Evolutionary conservation across 441 rosid species (phyloP), one percentile per base, ranked within the genome.

Genomic region (Adansonia grandidieri): DNA sequence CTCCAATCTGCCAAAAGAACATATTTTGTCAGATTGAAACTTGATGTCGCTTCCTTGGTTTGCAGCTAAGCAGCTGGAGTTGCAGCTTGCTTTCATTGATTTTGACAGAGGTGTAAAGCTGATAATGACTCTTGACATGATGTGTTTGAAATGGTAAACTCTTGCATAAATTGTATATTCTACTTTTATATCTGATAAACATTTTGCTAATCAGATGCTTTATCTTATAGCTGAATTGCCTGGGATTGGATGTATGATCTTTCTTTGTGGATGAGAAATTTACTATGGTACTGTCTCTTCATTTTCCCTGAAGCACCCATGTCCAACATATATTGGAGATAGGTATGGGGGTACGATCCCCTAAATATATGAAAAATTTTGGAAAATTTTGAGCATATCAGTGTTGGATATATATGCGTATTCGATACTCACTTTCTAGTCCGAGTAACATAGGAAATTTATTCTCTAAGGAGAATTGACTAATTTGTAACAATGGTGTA

Each of bases 141-240:
- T 91, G 20, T 92, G 91, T 83, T 87, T 97, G 90, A 88, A 81
- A 9, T 70, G 89, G 99, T 97, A 93, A 87, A 82, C 50, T 74
- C 73, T 81, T 75, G 17, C 72, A 24, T 24, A 42, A 65, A n/a
- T 75, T 77, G 70, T 42, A 56, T 73, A 17, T 28, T 75, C 50
- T 78, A 53, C 11, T 64, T 47, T 3, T 17, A 28, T 28, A n/a
- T 10, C 63, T 77, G 17, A 57, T 75, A 22, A 74, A 47, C 56
- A 76, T 74, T 74, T 28, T 79, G 48, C 45, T 58, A 74, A 63
- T 75, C 72, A 53, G 60, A 71, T 56, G 57, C 74, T 37, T 40
- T 77, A 13, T 71, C 15, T 56, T 17, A 69, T 17, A 28, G 76
- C 63, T 69, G 45, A 70, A 53, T 66, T 40, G 17, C 48, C n/a